A percentile compares a stretch with the other conserved stretches of the same genome.
phyloP scores from a whole-genome alignment of 148 eudicot species.

The Vaccinium darrowii region DNA sequence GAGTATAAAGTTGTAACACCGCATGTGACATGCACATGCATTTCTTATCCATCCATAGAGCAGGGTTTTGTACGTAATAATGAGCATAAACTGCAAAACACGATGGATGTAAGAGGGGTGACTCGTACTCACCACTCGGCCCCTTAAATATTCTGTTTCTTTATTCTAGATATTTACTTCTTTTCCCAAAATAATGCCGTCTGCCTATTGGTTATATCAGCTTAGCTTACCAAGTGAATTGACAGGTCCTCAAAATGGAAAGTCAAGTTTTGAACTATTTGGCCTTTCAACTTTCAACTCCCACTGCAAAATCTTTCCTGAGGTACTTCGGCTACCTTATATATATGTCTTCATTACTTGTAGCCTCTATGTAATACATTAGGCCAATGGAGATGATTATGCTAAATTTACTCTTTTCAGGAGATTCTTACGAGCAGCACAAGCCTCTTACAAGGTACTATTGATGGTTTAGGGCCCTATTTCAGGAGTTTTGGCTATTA shows the following conservation, averaged over 20 bases:
- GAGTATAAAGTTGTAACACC: neutral
- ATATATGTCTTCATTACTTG: neutral
- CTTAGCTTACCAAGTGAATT: slow-evolving; percentile 24
- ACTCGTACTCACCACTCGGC: neutral
- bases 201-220: neutral
- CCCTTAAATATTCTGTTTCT: neutral
- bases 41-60: neutral
- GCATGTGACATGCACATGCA: neutral
- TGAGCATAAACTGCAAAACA: too few species aligned
- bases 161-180: neutral
- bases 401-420: slow-evolving; percentile 26
- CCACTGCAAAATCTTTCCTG: slow-evolving; percentile 72
- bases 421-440: slow-evolving; percentile 77
- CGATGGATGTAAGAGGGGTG: neutral
- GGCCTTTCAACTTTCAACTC: slow-evolving; percentile 64
- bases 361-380: neutral
- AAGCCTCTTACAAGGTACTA: slow-evolving; percentile 59
- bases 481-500: neutral
- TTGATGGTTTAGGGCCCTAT: neutral
- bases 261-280: slow-evolving; percentile 61
- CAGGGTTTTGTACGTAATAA: neutral
- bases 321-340: slow-evolving; percentile 40
- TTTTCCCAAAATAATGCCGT: neutral
- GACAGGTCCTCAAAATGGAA: slow-evolving; percentile 78
- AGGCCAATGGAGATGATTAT: neutral